Evolutionary conservation across 139 green algal genomes (phyloP).

Genomic region (Chlorella sp.): DNA sequence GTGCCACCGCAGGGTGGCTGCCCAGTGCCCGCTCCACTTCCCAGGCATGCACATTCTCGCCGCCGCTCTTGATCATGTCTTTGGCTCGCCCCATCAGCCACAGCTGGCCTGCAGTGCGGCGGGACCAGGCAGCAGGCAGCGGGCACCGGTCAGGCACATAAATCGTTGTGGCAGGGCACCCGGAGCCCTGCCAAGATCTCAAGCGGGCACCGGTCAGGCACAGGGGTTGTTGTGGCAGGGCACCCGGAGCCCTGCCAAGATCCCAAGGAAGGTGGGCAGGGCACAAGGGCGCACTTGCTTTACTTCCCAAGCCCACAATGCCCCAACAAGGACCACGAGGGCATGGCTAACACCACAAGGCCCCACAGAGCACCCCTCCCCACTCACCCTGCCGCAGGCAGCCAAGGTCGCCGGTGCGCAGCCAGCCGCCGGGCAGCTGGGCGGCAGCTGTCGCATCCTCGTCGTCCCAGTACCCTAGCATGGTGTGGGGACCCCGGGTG

Average conservation of each 20-base stretch:
- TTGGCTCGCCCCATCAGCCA: constrained; percentile 87
- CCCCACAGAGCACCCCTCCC: too few relatives aligned
- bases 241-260: too few relatives aligned
- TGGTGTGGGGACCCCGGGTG: constrained; percentile 77
- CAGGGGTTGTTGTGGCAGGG: too few relatives aligned
- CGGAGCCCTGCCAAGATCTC: too few relatives aligned
- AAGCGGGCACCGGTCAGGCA: too few relatives aligned
- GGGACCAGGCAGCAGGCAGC: background rate
- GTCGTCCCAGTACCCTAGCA: constrained; percentile 81
- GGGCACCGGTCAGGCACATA: background rate
- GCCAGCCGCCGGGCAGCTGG: constrained; percentile 68
- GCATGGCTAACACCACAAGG: too few relatives aligned
- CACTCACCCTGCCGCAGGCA: constrained; percentile 17
- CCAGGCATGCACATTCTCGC: constrained; percentile 90
- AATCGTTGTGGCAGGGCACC: too few relatives aligned
- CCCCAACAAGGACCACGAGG: too few relatives aligned
- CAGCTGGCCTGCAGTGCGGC: constrained; percentile 55
- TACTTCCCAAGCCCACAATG: too few relatives aligned
- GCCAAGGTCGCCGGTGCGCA: constrained; percentile 84
- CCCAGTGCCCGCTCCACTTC: constrained; percentile 64
- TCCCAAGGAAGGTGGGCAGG: background rate
- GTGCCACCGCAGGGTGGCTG: constrained; percentile 64
- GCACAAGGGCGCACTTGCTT: too few relatives aligned
- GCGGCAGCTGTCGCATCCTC: constrained; percentile 47
- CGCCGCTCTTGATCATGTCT: constrained; percentile 91